Base-by-base conservation (phyloP, 2,329 filamentous ascomycete species). In the Hypomyces perniciosus region DNA sequence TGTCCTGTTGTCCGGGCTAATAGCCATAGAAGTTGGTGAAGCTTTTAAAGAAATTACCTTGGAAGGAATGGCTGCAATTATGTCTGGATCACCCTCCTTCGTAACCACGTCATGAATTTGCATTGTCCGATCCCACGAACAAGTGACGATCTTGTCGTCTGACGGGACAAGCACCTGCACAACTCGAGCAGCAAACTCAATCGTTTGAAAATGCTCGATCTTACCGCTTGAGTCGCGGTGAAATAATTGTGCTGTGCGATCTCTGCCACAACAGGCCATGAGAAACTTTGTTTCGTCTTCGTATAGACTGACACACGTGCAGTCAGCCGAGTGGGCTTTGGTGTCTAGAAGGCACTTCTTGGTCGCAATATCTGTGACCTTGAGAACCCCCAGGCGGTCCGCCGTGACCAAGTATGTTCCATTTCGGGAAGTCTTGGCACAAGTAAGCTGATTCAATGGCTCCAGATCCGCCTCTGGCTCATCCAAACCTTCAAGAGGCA, bases 161-260 rank as follows among this genome's bases (percentile, higher is more conserved):
- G 86, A 81, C 52, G 95, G 90, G 7, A 91, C 76, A 29, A 96
- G 71, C 29, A 76, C 77, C 62, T 85, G 84, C 49, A 80, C 85
- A 13, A 99, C 91, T 56, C 88, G 88, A 26, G 90, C 89, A 30
- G 90, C 84, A 67, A 97, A 95, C 59, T 99, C 92, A 50, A 97
- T 80, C 0, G 93, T 99, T 66, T 99, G 93, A 46, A 96, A 80
- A 51, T 96, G 80, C 52, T 87, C 80, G 67, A 95, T 86, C 3
- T 69, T 70, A 2, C 81, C 78, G 9, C 69, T 73, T 1, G 71
- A 70, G 27, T 76, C 75, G 28, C 76, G 74, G 54, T 81, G 77
- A 64, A 96, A 97, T n/a, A 99, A 72, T 65, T 99, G 93, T 1
- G 92, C 81, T n/a, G 87, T 96, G 46, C 93, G 85, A 68, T 99